A percentile compares a stretch with the other conserved stretches of the same genome.
Evolutionary conservation across 2,329 filamentous ascomycete species (phyloP).

Genomic region (Talaromyces sp.): DNA sequence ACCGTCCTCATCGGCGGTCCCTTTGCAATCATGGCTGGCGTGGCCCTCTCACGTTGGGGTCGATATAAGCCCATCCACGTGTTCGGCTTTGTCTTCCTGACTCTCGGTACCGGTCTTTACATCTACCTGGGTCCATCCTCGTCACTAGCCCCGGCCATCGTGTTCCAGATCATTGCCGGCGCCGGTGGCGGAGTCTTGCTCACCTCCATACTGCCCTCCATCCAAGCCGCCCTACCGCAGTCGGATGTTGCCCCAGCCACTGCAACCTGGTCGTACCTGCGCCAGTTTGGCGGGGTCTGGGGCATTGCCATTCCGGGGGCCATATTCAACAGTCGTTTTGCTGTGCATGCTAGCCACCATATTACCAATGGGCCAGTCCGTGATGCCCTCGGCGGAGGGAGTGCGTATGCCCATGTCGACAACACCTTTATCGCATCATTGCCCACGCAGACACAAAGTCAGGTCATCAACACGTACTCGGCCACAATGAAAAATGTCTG

Average conservation of each 20-base stretch:
- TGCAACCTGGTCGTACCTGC: slow-evolving; percentile 25
- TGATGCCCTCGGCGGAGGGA: slow-evolving; percentile 13
- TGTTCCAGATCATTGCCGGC: slow-evolving; percentile 25
- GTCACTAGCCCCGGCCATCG: slow-evolving; percentile 21
- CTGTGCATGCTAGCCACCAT: slow-evolving; percentile 9
- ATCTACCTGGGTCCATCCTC: slow-evolving; percentile 22
- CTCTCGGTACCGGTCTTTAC: slow-evolving; percentile 24
- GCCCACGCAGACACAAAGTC: background rate
- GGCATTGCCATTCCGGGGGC: slow-evolving; percentile 25
- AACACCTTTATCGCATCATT: background rate
- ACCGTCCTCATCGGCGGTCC: slow-evolving; percentile 20
- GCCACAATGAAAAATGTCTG: background rate
- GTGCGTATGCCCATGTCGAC: slow-evolving; percentile 18
- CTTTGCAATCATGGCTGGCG: slow-evolving; percentile 25
- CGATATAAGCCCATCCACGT: slow-evolving; percentile 28
- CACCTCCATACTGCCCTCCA: slow-evolving; percentile 24
- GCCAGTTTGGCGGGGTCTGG: slow-evolving; percentile 28
- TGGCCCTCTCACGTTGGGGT: slow-evolving; percentile 29
- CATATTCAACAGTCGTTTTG: slow-evolving; percentile 27
- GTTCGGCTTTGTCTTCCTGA: slow-evolving; percentile 23
- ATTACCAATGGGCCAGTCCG: slow-evolving; percentile 14
- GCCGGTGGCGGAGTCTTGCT: slow-evolving; percentile 22
- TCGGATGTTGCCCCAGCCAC: slow-evolving; percentile 23
- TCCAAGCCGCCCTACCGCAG: slow-evolving; percentile 26
- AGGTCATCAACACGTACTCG: background rate